phyloP scores from a whole-genome alignment of 225 moss, liverwort and hornwort species.

The Bryum argenteum region DNA sequence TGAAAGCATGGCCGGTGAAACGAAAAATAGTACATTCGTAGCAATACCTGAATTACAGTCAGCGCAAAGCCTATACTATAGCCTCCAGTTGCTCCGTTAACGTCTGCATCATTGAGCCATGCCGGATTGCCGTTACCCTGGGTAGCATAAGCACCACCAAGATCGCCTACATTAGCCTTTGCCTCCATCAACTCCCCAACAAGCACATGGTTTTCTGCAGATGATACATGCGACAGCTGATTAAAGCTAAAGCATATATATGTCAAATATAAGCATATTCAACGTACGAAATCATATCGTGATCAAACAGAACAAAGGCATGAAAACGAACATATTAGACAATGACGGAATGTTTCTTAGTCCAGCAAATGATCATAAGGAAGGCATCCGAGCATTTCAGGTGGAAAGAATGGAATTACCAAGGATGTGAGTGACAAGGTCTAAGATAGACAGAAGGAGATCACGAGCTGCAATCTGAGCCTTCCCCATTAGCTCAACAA shows the following conservation, averaged over 20 bases:
- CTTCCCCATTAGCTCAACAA: conserved; percentile 79
- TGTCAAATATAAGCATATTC: conserved; percentile 11
- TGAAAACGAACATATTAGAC: conserved; percentile 13
- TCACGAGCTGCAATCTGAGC: conserved; percentile 94
- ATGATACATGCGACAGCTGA: conserved; percentile 7
- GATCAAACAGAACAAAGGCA: conserved; percentile 12
- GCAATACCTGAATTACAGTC: conserved; percentile 87
- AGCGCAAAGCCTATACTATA: conserved; percentile 93
- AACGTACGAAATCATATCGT: not conserved
- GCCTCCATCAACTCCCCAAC: conserved; percentile 96
- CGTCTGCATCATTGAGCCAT: conserved; percentile 88
- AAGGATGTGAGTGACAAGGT: conserved; percentile 79
- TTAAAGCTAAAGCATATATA: conserved; percentile 21
- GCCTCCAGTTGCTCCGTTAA: conserved; percentile 86
- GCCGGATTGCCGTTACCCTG: conserved; percentile 79
- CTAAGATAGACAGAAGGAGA: conserved; percentile 82
- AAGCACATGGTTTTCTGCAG: conserved; percentile 90
- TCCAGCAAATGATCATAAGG: not conserved
- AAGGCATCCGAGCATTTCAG: conserved; percentile 20
- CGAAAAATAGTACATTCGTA: conserved; percentile 4
- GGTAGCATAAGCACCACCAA: conserved; percentile 59
- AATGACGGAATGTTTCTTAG: conserved; percentile 11
- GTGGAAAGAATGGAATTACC: conserved; percentile 47
- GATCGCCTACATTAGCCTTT: conserved; percentile 76
- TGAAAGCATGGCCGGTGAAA: conserved; percentile 1